Percentiles rank a stretch among this genome's conserved stretches.
phyloP scores from a whole-genome alignment of 169 alveolate genomes.

The Plasmodium sp. region DNA sequence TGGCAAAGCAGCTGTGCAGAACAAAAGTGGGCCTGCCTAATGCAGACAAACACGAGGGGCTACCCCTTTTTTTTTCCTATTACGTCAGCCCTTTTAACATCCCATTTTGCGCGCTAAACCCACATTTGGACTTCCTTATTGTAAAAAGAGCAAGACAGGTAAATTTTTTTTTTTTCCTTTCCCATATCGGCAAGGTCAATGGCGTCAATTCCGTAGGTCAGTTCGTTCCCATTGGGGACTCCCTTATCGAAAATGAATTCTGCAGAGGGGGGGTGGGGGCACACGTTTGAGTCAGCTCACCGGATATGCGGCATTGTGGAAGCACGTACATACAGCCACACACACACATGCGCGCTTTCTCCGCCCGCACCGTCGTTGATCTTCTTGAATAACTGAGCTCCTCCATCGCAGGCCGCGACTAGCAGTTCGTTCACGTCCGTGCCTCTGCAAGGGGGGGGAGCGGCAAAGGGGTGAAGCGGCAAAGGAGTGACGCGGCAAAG shows the following conservation, averaged over 20 bases:
- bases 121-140: conserved; percentile 67
- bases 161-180: conserved; percentile 67
- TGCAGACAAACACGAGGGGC: not conserved
- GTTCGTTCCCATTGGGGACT: conserved; percentile 17
- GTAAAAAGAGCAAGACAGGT: conserved; percentile 68
- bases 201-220: conserved; percentile 60
- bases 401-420: conserved; percentile 72
- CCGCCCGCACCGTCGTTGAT: conserved; percentile 24
- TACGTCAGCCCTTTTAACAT: not conserved
- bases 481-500: not conserved
- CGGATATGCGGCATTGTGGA: not conserved
- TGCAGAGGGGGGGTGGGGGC: not conserved
- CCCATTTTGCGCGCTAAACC: not conserved
- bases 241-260: conserved; percentile 51
- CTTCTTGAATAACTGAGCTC: conserved; percentile 56
- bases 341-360: not conserved
- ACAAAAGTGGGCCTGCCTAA: not conserved
- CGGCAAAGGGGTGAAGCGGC: not conserved
- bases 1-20: not conserved
- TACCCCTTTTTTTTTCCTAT: not conserved
- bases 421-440: conserved; percentile 6
- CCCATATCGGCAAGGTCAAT: conserved; percentile 12
- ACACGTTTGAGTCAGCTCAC: not conserved
- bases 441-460: not conserved
- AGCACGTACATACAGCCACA: not conserved